Evolutionary conservation across 352 stramenopile species (phyloP).

Genomic region (Pythium aristosporum): DNA sequence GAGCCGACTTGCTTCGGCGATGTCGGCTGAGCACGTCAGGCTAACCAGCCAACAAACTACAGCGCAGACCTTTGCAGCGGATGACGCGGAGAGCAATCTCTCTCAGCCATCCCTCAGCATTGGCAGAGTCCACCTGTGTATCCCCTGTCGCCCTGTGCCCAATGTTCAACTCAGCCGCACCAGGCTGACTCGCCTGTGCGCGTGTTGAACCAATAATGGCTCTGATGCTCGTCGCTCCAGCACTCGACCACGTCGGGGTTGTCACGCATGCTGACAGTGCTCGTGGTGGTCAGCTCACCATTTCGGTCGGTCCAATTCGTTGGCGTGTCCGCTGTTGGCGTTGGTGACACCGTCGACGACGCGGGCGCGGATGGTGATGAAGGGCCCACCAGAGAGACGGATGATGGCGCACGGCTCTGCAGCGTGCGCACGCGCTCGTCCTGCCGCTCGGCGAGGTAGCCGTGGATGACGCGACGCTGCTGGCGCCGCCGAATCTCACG

Average conservation of each 20-base stretch:
- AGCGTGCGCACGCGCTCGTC: slow-evolving; percentile 27
- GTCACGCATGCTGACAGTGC: slow-evolving; percentile 1
- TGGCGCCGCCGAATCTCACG: slow-evolving; percentile 46
- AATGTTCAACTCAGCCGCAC: slow-evolving; percentile 19
- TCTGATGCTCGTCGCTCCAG: slow-evolving; percentile 66
- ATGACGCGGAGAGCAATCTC: neutral
- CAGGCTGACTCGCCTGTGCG: slow-evolving; percentile 46
- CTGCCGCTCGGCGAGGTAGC: slow-evolving; percentile 42
- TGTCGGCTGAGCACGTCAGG: too few species aligned
- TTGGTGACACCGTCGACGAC: neutral
- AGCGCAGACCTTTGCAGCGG: neutral
- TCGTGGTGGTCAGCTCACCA: neutral
- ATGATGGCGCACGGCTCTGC: neutral
- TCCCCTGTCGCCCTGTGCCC: neutral
- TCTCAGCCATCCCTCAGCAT: too few species aligned
- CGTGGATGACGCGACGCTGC: slow-evolving; percentile 56
- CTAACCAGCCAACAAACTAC: too few species aligned
- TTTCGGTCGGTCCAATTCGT: neutral
- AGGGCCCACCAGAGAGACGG: too few species aligned
- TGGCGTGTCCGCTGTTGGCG: neutral
- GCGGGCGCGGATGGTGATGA: neutral
- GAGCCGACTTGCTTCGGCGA: too few species aligned
- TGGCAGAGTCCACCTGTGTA: neutral
- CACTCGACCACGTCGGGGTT: slow-evolving; percentile 34
- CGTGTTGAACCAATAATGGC: slow-evolving; percentile 47